Percentiles rank a stretch among this genome's conserved stretches.
These are phyloP conservation scores for Dothistroma pini DNA, from an alignment of 2,329 filamentous ascomycete genomes.

Conservation along the genomic window DNA sequence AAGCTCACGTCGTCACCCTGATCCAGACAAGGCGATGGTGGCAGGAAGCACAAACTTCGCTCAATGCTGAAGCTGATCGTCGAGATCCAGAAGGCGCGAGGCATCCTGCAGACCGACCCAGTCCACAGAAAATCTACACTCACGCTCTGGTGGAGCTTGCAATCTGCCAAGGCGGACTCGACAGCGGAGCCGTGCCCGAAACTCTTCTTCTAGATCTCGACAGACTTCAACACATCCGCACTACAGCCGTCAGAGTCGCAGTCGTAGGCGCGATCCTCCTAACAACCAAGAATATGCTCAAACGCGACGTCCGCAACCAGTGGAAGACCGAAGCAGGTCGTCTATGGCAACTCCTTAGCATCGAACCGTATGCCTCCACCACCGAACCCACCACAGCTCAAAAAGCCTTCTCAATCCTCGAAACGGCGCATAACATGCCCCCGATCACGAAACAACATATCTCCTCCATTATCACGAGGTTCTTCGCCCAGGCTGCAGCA, in stretches of 20 bases:
- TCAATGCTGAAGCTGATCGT: slow-evolving; percentile 62
- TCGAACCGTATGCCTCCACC: slow-evolving; percentile 50
- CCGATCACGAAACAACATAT: slow-evolving; percentile 45
- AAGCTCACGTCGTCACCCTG: slow-evolving; percentile 53
- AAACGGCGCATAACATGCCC: slow-evolving; percentile 50
- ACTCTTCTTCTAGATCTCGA: slow-evolving; percentile 67
- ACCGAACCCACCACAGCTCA: slow-evolving; percentile 31
- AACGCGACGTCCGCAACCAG: slow-evolving; percentile 70
- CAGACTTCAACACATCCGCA: slow-evolving; percentile 58
- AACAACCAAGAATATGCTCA: slow-evolving; percentile 78
- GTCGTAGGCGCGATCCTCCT: slow-evolving; percentile 71
- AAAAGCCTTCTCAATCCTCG: slow-evolving; percentile 48
- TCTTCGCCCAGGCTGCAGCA: slow-evolving; percentile 49
- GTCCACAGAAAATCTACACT: slow-evolving; percentile 67
- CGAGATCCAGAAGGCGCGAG: slow-evolving; percentile 67
- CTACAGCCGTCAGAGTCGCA: slow-evolving; percentile 61
- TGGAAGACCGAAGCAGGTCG: slow-evolving; percentile 73
- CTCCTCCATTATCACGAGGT: slow-evolving; percentile 44
- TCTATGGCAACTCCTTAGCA: slow-evolving; percentile 66
- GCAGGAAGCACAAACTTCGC: slow-evolving; percentile 60
- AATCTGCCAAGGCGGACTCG: slow-evolving; percentile 59
- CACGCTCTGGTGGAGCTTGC: slow-evolving; percentile 73
- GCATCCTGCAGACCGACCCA: slow-evolving; percentile 60
- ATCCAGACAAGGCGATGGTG: slow-evolving; percentile 63
- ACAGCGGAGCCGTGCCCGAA: slow-evolving; percentile 60